Evolutionary conservation across 2,329 filamentous ascomycete species (phyloP).

Genomic region (Penicillium paneum): DNA sequence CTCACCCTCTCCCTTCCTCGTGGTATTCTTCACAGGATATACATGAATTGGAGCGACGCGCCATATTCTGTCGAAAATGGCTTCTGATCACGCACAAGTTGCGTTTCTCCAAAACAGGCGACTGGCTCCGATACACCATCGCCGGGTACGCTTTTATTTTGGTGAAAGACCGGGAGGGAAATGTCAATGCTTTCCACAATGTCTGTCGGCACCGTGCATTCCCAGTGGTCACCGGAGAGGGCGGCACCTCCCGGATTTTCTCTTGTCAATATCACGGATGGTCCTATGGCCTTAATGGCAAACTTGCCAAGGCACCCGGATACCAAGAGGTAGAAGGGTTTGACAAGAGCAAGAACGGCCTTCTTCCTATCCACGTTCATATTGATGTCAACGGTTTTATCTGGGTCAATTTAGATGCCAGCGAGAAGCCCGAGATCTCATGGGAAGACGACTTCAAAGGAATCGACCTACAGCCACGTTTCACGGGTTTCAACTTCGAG

Average conservation of each 20-base stretch:
- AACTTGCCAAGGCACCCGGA: conserved; percentile 23
- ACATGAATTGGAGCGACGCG: conserved; percentile 55
- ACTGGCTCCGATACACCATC: conserved; percentile 56
- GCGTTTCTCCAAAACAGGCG: conserved; percentile 52
- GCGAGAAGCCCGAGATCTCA: conserved; percentile 14
- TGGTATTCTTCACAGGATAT: conserved; percentile 47
- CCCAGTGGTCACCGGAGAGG: conserved; percentile 21
- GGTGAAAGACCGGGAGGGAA: conserved; percentile 49
- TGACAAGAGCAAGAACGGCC: conserved; percentile 24
- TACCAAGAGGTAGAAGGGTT: conserved; percentile 24
- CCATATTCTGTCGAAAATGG: conserved; percentile 56
- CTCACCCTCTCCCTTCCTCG: conserved; percentile 47
- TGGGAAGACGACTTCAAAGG: conserved; percentile 20
- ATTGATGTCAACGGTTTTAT: conserved; percentile 22
- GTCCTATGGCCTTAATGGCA: conserved; percentile 26
- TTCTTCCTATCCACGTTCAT: conserved; percentile 21
- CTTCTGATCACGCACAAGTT: conserved; percentile 39
- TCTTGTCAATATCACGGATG: conserved; percentile 27
- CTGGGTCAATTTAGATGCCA: conserved; percentile 23
- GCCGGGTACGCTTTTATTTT: conserved; percentile 58
- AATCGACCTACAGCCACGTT: conserved; percentile 14
- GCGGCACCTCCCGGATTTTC: conserved; percentile 20
- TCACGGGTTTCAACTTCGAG: conserved; percentile 14
- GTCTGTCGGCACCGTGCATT: conserved; percentile 26
- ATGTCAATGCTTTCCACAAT: conserved; percentile 44